Evolutionary conservation across 2,329 filamentous ascomycete species (phyloP).

Genomic region (Hortaea werneckii): DNA sequence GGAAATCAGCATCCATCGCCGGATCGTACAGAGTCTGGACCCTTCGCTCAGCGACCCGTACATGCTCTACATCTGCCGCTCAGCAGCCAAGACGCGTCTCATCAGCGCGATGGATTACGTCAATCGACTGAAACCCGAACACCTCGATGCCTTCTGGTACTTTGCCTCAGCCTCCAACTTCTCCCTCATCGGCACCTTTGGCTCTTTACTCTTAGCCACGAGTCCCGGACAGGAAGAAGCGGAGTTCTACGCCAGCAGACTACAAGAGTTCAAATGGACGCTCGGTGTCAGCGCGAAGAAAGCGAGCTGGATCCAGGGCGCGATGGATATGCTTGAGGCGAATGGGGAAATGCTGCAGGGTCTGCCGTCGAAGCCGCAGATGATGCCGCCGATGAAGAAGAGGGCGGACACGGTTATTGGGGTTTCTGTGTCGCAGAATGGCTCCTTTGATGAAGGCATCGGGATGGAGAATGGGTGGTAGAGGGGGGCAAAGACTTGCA

Average conservation of each 20-base stretch:
- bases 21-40: conserved; percentile 73
- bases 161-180: conserved; percentile 85
- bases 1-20: conserved; percentile 84
- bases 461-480: no score
- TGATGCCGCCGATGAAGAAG: background rate
- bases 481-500: no score
- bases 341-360: conserved; percentile 34
- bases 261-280: conserved; percentile 91
- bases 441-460: no score
- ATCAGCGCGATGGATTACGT: conserved; percentile 98
- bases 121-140: conserved; percentile 76
- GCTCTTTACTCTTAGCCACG: conserved; percentile 79
- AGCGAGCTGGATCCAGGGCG: conserved; percentile 39
- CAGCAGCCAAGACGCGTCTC: conserved; percentile 82
- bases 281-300: conserved; percentile 74
- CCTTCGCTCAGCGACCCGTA: conserved; percentile 54
- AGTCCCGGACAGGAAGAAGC: conserved; percentile 79
- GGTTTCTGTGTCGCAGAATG: background rate
- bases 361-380: conserved; percentile 33
- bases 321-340: conserved; percentile 36
- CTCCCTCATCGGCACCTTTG: conserved; percentile 88
- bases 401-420: background rate
- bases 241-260: conserved; percentile 76
- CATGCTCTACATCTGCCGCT: conserved; percentile 83
- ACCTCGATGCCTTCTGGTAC: conserved; percentile 88